Evolutionary conservation across 371 early-diverging fungal genomes (phyloP), one percentile per base, ranked within the genome.

Genomic region (Caulochytrium protostelioides): DNA sequence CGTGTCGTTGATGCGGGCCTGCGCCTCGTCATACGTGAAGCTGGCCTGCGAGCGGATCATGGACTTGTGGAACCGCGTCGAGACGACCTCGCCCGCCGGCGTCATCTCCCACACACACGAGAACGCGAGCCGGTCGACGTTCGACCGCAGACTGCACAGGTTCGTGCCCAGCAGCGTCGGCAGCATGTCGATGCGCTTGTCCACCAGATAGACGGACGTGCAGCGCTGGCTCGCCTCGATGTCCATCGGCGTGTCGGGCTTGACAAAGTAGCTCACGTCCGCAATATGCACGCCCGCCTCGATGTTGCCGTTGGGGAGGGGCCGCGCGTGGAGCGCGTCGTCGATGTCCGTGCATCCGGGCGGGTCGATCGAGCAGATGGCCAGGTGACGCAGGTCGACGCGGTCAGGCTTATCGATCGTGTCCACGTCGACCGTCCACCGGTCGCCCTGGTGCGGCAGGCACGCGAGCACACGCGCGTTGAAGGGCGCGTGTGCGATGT

Each of bases 311-410:
- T 94, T 86, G 6, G 75, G 71, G 32, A 94, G 63, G 26, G 45
- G 25, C 17, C 64, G 43, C 0, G 78, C 77, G 49, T 97, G 98
- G 22, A 99, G 70, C 0, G 99, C 97, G 66, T 99, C 99, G 60
- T 99, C 99, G 42, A 99, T 95, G 72, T 99, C 99, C 3, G 94
- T 92, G 74, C 98, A 98, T 22, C 89, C 70, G 22, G 91, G 90
- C 30, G 99, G 99, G 75, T 99, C 99, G 43, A 99, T 97, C 50
- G 83, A 84, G 60, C 92, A 91, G 2, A 98, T 62, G 46, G 80
- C 70, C 38, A 84, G 39, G 28, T 68, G 45, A 31, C 97, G 62
- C 34, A 87, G 63, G 52, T 92, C 97, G 13, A 54, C 60, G 29
- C 97, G 62, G 2, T 71, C 65, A 8, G 50, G 65, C 22, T 85